A percentile compares a stretch with the other conserved stretches of the same genome.
These are phyloP conservation scores for Aspergillus nomiae DNA, from an alignment of 2,329 filamentous ascomycete genomes.

Conservation along the genomic window DNA sequence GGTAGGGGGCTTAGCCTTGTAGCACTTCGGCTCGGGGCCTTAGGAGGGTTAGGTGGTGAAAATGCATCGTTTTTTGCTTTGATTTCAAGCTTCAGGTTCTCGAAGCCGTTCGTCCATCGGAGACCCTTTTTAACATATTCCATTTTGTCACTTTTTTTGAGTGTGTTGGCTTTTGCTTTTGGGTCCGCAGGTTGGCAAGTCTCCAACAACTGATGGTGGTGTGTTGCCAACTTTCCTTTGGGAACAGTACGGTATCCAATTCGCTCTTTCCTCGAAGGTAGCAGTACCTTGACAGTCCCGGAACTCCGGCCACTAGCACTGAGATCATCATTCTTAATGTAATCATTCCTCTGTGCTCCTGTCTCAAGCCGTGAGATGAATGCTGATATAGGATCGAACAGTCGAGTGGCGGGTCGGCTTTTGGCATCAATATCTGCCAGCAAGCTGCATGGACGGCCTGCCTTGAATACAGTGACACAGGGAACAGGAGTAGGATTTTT, in stretches of 20 bases:
- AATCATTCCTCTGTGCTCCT: background rate
- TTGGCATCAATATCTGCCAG: background rate
- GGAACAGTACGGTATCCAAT: background rate
- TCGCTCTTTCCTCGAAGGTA: background rate
- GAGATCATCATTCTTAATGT: background rate
- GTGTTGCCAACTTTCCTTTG: background rate
- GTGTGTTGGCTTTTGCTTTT: background rate
- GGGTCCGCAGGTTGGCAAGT: background rate
- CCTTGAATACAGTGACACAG: background rate
- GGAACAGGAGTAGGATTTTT: background rate
- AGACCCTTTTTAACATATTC: slow-evolving; percentile 1
- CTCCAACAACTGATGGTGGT: background rate
- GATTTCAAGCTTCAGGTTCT: slow-evolving; percentile 2
- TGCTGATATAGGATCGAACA: background rate
- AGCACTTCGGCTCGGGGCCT: background rate
- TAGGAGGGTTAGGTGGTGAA: background rate
- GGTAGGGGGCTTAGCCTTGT: background rate
- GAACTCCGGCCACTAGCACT: too few species aligned
- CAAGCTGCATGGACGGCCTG: background rate
- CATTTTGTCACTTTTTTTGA: background rate
- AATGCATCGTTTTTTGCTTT: background rate
- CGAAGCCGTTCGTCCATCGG: slow-evolving; percentile 8
- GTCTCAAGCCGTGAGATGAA: background rate
- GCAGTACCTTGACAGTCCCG: background rate
- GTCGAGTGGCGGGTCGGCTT: background rate